A percentile compares a stretch with the other conserved stretches of the same genome.
phyloP scores from a whole-genome alignment of 129 eudicot species.

The Kitagawia praeruptora region DNA sequence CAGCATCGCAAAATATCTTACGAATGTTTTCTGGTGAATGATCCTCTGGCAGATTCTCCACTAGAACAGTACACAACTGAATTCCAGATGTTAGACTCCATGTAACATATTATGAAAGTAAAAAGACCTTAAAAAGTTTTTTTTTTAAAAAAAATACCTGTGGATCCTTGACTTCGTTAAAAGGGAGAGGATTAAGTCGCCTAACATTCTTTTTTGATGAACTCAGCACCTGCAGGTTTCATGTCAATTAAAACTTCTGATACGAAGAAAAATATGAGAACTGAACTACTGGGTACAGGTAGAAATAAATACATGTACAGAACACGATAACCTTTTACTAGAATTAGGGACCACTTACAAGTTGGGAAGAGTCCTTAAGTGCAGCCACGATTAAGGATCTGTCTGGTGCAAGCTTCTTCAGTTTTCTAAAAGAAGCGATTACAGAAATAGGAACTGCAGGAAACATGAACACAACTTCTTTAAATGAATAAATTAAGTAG shows the following conservation, averaged over 20 bases:
- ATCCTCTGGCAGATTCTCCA: conserved; percentile 93
- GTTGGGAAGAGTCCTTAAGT: conserved; percentile 65
- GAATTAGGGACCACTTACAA: conserved; percentile 39
- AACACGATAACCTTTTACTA: not conserved
- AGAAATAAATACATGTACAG: not conserved
- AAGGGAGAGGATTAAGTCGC: conserved; percentile 74
- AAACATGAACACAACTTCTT: not conserved
- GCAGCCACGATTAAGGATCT: conserved; percentile 62
- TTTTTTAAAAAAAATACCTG: conserved; percentile 31
- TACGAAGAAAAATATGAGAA: not conserved
- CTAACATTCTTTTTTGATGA: conserved; percentile 67
- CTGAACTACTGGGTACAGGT: not conserved
- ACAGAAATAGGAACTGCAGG: conserved; percentile 83
- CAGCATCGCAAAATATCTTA: conserved; percentile 59
- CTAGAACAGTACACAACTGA: conserved; percentile 80
- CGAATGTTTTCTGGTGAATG: conserved; percentile 67
- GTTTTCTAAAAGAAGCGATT: conserved; percentile 41
- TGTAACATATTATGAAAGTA: not conserved
- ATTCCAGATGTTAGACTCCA: conserved; percentile 8
- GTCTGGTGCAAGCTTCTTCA: conserved; percentile 51
- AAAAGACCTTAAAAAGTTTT: not conserved
- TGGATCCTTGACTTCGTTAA: conserved; percentile 54
- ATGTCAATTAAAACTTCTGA: not conserved
- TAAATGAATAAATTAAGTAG: not conserved
- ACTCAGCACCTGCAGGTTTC: conserved; percentile 60